Conservation (phyloP, 768 basidiomycete genomes). For the Mrakia gelida region DNA sequence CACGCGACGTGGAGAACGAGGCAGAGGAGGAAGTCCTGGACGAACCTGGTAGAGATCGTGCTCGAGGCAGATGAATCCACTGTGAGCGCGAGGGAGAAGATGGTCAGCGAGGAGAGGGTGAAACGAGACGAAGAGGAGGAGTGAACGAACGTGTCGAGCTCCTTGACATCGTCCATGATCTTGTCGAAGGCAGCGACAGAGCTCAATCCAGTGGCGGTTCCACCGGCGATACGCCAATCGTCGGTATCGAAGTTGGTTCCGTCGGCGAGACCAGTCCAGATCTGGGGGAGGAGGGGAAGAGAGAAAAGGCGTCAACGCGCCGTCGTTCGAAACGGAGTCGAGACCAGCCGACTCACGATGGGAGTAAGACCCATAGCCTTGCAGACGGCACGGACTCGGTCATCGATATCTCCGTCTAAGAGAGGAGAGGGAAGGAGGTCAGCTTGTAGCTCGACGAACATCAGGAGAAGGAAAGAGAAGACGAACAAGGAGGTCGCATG, state of each 20-base stretch:
- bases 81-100: neutral
- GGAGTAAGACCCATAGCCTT: slow-evolving; percentile 75
- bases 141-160: slow-evolving; percentile 46
- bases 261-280: slow-evolving; percentile 47
- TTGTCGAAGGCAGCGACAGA: slow-evolving; percentile 76
- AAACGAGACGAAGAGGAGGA: neutral
- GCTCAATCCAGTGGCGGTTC: slow-evolving; percentile 53
- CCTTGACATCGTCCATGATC: slow-evolving; percentile 58
- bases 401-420: slow-evolving; percentile 53
- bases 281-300: slow-evolving; percentile 55
- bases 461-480: slow-evolving; percentile 27
- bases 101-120: no score
- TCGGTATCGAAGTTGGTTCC: slow-evolving; percentile 59
- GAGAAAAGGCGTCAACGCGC: slow-evolving; percentile 53
- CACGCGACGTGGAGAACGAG: no score
- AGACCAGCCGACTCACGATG: slow-evolving; percentile 44
- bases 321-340: slow-evolving; percentile 51
- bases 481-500: slow-evolving; percentile 59
- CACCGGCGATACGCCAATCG: slow-evolving; percentile 55
- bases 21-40: no score
- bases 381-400: slow-evolving; percentile 76
- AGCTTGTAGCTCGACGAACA: slow-evolving; percentile 57
- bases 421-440: slow-evolving; percentile 24
- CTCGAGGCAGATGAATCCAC: slow-evolving; percentile 46
- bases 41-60: slow-evolving; percentile 49